Evolutionary conservation across 1,284 basidiomycete species (phyloP).

Genomic region (Anthracocystis walkeri): DNA sequence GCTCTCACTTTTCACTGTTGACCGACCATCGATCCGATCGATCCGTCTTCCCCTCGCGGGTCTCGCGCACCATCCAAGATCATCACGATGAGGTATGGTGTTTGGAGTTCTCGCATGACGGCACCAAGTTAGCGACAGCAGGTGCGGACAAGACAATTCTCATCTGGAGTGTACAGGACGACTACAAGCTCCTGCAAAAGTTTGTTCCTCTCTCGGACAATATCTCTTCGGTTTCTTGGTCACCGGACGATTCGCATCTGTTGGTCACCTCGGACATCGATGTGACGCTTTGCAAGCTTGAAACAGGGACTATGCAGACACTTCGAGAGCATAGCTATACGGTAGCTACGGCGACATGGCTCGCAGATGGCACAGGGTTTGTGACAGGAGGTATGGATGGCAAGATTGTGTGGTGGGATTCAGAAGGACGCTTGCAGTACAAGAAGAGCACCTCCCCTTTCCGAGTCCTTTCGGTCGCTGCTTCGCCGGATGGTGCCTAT

Average conservation of each 20-base stretch:
- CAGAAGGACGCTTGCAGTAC: conserved; percentile 77
- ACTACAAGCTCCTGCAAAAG: conserved; percentile 45
- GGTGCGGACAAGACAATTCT: conserved; percentile 88
- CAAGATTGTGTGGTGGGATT: conserved; percentile 82
- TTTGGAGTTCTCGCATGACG: conserved; percentile 92
- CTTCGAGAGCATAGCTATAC: conserved; percentile 82
- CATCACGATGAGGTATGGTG: conserved; percentile 96
- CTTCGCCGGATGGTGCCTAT: conserved; percentile 85
- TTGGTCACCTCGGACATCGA: conserved; percentile 55
- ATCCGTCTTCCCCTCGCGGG: conserved; percentile 82
- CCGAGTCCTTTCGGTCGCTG: conserved; percentile 85
- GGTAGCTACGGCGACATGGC: conserved; percentile 87
- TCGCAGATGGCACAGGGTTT: conserved; percentile 88
- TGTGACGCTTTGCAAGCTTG: conserved; percentile 53
- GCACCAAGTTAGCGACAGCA: conserved; percentile 84
- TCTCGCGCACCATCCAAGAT: conserved; percentile 77
- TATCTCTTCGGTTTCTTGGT: conserved; percentile 73
- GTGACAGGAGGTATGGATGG: conserved; percentile 90
- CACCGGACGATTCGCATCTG: conserved; percentile 56
- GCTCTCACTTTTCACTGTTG: conserved; percentile 81
- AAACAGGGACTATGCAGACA: conserved; percentile 21
- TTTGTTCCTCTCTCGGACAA: conserved; percentile 52
- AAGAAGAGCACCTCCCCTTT: conserved; percentile 81
- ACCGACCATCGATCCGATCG: conserved; percentile 85
- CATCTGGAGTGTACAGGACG: conserved; percentile 76